Evolutionary conservation across 345 rosid genomes (phyloP).

Genomic region (Eucalyptus coolabah): DNA sequence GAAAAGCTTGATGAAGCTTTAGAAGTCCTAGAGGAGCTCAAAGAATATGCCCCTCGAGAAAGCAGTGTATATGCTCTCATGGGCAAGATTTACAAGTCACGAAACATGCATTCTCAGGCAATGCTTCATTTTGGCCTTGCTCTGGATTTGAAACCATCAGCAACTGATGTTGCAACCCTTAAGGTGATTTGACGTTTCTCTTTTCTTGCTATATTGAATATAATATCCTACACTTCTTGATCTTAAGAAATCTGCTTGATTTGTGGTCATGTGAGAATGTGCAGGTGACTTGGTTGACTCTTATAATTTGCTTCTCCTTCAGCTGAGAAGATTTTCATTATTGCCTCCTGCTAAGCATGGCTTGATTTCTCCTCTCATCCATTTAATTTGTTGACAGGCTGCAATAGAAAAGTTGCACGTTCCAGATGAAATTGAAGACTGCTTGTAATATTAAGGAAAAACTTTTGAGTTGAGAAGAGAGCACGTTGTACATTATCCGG

Average conservation of each 20-base stretch:
- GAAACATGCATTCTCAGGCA: slow-evolving; percentile 71
- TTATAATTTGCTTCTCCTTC: background rate
- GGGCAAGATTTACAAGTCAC: slow-evolving; percentile 81
- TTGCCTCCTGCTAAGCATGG: background rate
- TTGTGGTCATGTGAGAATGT: background rate
- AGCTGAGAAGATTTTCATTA: background rate
- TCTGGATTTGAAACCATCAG: slow-evolving; percentile 93
- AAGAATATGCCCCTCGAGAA: slow-evolving; percentile 85
- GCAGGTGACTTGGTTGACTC: background rate
- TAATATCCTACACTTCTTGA: background rate
- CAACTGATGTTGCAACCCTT: slow-evolving; percentile 78
- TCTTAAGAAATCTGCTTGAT: background rate
- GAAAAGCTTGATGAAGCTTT: slow-evolving; percentile 76
- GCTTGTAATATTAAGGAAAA: background rate
- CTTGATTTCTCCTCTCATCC: background rate
- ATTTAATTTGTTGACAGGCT: slow-evolving; percentile 28
- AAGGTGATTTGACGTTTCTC: slow-evolving; percentile 42
- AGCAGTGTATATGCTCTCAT: slow-evolving; percentile 88
- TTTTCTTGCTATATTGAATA: background rate
- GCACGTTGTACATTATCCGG: background rate
- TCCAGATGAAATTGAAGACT: slow-evolving; percentile 11
- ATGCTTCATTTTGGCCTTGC: slow-evolving; percentile 92
- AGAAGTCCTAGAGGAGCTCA: slow-evolving; percentile 85
- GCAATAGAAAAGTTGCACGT: slow-evolving; percentile 95
- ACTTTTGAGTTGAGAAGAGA: background rate